Evolutionary conservation across 495 filamentous ascomycete species (phyloP), one percentile per base, ranked within the genome.

Genomic region (Daldinia grandis): DNA sequence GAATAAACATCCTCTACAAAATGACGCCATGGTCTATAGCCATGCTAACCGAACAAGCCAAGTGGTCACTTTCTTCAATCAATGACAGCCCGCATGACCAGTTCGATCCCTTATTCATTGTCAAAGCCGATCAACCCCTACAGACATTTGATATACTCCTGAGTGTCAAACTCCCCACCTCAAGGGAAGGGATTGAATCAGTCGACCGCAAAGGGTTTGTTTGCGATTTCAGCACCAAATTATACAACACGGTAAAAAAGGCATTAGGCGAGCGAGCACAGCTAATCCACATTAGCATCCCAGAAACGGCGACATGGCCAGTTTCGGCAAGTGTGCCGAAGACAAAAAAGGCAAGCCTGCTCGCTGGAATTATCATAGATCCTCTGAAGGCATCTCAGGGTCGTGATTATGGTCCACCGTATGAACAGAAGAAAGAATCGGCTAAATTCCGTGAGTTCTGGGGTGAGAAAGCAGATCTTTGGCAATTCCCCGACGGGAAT

Each of bases 21-120:
- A 97, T 97, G 93, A 90, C 89, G 0, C 77, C 86, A 33, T 97
- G 92, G 91, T 95, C 93, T 8, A 97, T 97, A 74, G 76, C 80
- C 5, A 72, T 88, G 69, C 79, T 90, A 50, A 87, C 87, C 55
- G 87, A 90, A 44, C 93, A 98, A 74, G 93, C 93, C 14, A 83
- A 76, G 49, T 81, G 83, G 59, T 91, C 93, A 0, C 73, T 95
- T 24, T 84, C 82, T n/a, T 88, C 92, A 75, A 84, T 98, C 15
- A 90, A 89, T 64, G 87, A 95, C 69, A 84, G 83, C n/a, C 78
- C 86, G 19, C 86, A 88, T 57, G 93, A 97, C 73, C 90, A 92
- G 63, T 97, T 98, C 70, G 90, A 91, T 37, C 82, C 89, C 3
- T 87, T 91, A 6, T 98, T 99, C 76, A 93, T 97, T 40, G 76